phyloP scores from a whole-genome alignment of 2,329 filamentous ascomycete genomes.

The Aspergillus alliaceus region DNA sequence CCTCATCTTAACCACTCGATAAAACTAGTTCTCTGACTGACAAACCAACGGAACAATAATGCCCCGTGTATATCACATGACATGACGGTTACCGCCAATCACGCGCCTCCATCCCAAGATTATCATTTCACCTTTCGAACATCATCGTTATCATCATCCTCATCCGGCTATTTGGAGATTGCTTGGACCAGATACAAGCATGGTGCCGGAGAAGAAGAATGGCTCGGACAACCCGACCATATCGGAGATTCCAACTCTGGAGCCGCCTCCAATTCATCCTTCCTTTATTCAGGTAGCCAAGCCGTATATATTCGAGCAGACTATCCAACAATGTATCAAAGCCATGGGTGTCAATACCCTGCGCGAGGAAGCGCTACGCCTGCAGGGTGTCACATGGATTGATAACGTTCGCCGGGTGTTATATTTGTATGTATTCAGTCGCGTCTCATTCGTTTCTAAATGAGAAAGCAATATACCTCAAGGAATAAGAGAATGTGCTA shows the following conservation, averaged over 20 bases:
- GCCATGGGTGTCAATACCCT: slow-evolving; percentile 71
- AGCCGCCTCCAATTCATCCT: slow-evolving; percentile 55
- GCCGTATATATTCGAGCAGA: slow-evolving; percentile 81
- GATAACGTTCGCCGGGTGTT: slow-evolving; percentile 78
- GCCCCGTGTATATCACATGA: neutral
- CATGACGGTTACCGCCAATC: slow-evolving; percentile 1
- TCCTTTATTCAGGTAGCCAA: slow-evolving; percentile 65
- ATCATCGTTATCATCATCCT: no score
- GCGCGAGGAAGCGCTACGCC: slow-evolving; percentile 74
- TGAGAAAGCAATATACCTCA: neutral
- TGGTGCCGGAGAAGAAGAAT: slow-evolving; percentile 23
- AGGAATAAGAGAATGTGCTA: neutral
- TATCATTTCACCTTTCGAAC: slow-evolving; percentile 1
- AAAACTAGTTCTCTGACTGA: no score
- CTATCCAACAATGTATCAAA: slow-evolving; percentile 70
- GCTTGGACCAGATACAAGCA: slow-evolving; percentile 7
- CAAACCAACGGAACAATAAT: neutral
- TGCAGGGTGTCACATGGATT: slow-evolving; percentile 87
- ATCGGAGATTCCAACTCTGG: slow-evolving; percentile 15
- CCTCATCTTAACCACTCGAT: no score
- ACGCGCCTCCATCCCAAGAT: slow-evolving; percentile 5
- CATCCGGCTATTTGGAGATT: slow-evolving; percentile 1
- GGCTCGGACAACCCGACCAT: slow-evolving; percentile 11
- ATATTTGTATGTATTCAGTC: slow-evolving; percentile 63
- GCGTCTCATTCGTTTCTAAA: neutral